Evolutionary conservation across 2,329 filamentous ascomycete species (phyloP).

Genomic region (Claviceps sp.): DNA sequence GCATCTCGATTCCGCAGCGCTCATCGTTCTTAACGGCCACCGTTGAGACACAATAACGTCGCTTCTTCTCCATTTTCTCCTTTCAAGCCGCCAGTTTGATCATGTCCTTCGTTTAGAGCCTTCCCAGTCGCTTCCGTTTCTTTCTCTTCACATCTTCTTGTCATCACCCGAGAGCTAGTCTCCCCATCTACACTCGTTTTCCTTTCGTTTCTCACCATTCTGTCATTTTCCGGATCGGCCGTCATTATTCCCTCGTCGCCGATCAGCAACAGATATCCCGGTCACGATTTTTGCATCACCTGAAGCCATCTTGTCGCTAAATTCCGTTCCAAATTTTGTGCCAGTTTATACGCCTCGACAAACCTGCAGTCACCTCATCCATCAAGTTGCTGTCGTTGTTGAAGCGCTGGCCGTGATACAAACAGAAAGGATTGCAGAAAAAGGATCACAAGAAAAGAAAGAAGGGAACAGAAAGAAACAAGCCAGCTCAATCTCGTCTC

Average conservation of each 20-base stretch:
- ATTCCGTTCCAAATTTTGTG: not conserved
- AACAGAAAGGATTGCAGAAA: not conserved
- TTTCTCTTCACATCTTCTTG: not conserved
- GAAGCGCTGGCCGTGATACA: not conserved
- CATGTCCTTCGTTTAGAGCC: constrained; percentile 20
- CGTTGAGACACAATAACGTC: constrained; percentile 5
- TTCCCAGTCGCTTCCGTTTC: constrained; percentile 9
- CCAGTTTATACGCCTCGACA: not conserved
- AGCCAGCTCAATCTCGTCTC: not conserved
- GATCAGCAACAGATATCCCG: not conserved
- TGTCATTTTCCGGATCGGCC: not conserved
- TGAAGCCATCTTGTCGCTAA: not conserved
- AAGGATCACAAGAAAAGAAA: not conserved
- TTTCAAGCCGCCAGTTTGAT: constrained; percentile 14
- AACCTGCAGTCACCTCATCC: not conserved
- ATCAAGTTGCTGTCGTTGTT: not conserved
- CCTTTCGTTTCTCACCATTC: constrained; percentile 6
- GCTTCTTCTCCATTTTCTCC: constrained; percentile 9
- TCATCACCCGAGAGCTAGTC: constrained; percentile 10
- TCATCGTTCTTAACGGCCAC: constrained; percentile 6
- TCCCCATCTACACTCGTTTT: constrained; percentile 14
- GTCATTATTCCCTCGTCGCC: not conserved
- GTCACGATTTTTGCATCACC: constrained; percentile 5
- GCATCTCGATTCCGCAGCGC: not conserved
- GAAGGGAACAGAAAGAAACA: not conserved